Base-by-base conservation (phyloP, 140 eudicot genomes). In the Anethum foeniculum region DNA sequence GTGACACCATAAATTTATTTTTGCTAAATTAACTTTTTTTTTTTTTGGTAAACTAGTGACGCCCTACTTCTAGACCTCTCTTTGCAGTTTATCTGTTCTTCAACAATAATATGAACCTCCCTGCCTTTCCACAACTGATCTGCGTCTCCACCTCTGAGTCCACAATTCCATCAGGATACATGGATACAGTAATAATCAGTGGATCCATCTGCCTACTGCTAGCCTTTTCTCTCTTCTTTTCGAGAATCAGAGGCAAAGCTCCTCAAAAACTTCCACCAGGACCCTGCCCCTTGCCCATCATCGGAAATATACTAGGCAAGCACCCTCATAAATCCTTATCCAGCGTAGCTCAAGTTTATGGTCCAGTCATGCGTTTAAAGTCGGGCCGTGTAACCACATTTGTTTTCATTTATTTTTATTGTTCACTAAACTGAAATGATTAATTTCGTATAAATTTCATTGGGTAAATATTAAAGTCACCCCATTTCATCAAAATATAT, bases 261-360 rank as follows among this genome's bases (percentile, higher is more conserved):
- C 38, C 38, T 34, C 68, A 6, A n/a, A 58, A 58, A 60, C 69
- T n/a, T 60, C 34, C 69, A 9, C 16, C 69, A 25, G 34, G 69
- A 60, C 69, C 69, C 34, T 60, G n/a, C 34, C 69, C 69, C 34
- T 60, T 60, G 69, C 69, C 69, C 69, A 60, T 60, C 69, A 11
- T 60, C 16, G 69, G 69, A 60, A 60, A 60, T 60, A 60, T 60
- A 60, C 69, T 60, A 60, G 69, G 69, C 16, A 60, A 60, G 69
- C 69, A 60, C 6, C 69, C 69, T 25, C 69, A 60, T 3, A n/a
- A 3, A 12, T 60, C 69, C 69, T 60, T 60, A 60, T 21, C 28
- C 16, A 25, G 3, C 6, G 16, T 60, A 7, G 69, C 69, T 60
- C 69, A 60, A 60, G 69, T 25, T n/a, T 60, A 60, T 16, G 69